Percentiles rank a stretch among this genome's conserved stretches.
These are phyloP conservation scores for Coleophoma crateriformis DNA, from an alignment of 2,329 filamentous ascomycete genomes.

Conservation along the genomic window DNA sequence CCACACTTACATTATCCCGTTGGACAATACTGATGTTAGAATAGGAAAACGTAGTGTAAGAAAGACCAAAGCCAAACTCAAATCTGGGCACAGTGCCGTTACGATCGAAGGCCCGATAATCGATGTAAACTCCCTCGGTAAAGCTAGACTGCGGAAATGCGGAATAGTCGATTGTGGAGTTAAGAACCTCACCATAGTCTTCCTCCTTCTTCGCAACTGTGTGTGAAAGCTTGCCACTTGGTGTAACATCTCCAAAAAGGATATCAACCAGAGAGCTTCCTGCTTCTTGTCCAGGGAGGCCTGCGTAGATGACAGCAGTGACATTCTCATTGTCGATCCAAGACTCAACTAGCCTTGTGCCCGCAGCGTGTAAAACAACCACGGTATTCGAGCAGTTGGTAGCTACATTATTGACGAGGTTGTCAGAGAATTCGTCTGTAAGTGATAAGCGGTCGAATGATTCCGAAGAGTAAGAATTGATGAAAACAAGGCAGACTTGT, in stretches of 20 bases:
- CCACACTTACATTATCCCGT: constrained; percentile 30
- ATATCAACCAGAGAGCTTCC: constrained; percentile 56
- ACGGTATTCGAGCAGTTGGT: constrained; percentile 47
- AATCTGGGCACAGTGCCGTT: constrained; percentile 55
- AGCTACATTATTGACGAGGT: constrained; percentile 55
- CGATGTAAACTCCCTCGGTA: constrained; percentile 41
- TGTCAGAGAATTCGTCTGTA: constrained; percentile 44
- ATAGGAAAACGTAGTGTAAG: constrained; percentile 67
- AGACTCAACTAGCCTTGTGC: constrained; percentile 50
- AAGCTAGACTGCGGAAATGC: constrained; percentile 46
- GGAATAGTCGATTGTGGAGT: constrained; percentile 29
- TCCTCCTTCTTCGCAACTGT: constrained; percentile 55
- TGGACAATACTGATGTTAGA: constrained; percentile 33
- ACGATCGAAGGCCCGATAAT: constrained; percentile 56
- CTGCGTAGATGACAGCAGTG: constrained; percentile 54
- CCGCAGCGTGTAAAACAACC: constrained; percentile 60
- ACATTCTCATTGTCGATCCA: constrained; percentile 52
- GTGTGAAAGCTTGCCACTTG: constrained; percentile 32
- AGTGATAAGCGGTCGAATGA: constrained; percentile 60
- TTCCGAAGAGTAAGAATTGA: constrained; percentile 70
- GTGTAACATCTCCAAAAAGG: constrained; percentile 54
- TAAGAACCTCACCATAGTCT: constrained; percentile 41
- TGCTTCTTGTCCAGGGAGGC: constrained; percentile 55
- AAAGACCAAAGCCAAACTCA: constrained; percentile 73
- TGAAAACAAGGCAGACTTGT: constrained; percentile 50